A percentile compares a stretch with the other conserved stretches of the same genome.
Evolutionary conservation across 108 stramenopile genomes (phyloP).

Genomic region (Mayamaea pseudoterrestris): DNA sequence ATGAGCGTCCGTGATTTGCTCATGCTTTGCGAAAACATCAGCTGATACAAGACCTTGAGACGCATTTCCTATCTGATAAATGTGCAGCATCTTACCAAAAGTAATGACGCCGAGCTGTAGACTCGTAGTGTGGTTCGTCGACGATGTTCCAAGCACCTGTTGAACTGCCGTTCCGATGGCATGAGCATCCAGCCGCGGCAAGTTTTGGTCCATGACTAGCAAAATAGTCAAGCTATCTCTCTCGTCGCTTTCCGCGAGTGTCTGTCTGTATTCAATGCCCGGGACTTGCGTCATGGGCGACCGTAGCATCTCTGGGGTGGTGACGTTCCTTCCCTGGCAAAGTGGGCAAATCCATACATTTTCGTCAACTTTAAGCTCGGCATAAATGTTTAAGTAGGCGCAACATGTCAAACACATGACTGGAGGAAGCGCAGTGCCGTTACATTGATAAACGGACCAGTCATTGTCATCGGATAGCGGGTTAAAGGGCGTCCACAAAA

Average conservation of each 20-base stretch:
- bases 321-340: slow-evolving; percentile 28
- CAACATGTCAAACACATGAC: slow-evolving; percentile 37
- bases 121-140: neutral
- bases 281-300: slow-evolving; percentile 10
- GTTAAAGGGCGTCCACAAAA: slow-evolving; percentile 40
- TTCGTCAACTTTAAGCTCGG: slow-evolving; percentile 8
- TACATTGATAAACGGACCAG: neutral
- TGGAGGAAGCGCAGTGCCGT: slow-evolving; percentile 12
- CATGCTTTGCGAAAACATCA: slow-evolving; percentile 16
- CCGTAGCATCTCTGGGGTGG: slow-evolving; percentile 3
- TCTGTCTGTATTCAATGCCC: slow-evolving; percentile 32
- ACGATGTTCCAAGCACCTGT: slow-evolving; percentile 2
- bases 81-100: slow-evolving; percentile 27
- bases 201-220: slow-evolving; percentile 36
- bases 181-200: slow-evolving; percentile 19
- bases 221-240: slow-evolving; percentile 11
- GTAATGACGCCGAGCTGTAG: slow-evolving; percentile 28
- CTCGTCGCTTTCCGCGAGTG: neutral
- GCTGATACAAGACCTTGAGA: slow-evolving; percentile 26
- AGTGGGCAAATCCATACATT: slow-evolving; percentile 34
- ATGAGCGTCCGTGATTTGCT: slow-evolving; percentile 8
- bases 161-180: slow-evolving; percentile 23
- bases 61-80: slow-evolving; percentile 31
- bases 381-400: slow-evolving; percentile 35
- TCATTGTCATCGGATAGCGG: neutral